phyloP scores from a whole-genome alignment of 768 basidiomycete species.

The Kwoniella shandongensis region DNA sequence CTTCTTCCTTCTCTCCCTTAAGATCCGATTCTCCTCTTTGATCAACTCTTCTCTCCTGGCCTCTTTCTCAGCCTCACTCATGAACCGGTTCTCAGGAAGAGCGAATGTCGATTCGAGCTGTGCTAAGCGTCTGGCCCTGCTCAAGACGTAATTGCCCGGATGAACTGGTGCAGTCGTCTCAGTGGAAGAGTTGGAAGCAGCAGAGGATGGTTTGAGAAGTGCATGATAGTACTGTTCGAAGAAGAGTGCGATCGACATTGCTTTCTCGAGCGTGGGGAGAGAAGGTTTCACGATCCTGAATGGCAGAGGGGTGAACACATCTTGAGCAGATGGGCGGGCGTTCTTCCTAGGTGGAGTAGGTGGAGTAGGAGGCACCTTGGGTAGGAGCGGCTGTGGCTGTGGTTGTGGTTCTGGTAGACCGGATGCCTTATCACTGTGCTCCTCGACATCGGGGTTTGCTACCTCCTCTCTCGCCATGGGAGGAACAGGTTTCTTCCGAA shows the following conservation, averaged over 20 bases:
- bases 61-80: slow-evolving; percentile 70
- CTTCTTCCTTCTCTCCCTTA: slow-evolving; percentile 77
- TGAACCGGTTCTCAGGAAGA: slow-evolving; percentile 52
- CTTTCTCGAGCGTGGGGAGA: slow-evolving; percentile 86
- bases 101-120: slow-evolving; percentile 84
- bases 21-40: slow-evolving; percentile 83
- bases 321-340: slow-evolving; percentile 13
- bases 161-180: slow-evolving; percentile 62
- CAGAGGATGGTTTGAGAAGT: slow-evolving; percentile 57
- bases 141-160: slow-evolving; percentile 75
- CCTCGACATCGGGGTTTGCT: background rate
- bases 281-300: slow-evolving; percentile 69
- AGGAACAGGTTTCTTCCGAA: slow-evolving; percentile 22
- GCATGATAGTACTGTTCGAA: slow-evolving; percentile 59
- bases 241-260: slow-evolving; percentile 86
- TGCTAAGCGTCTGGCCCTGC: slow-evolving; percentile 76
- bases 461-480: slow-evolving; percentile 1
- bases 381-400: background rate
- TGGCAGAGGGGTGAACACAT: slow-evolving; percentile 24
- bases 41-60: slow-evolving; percentile 71
- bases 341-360: slow-evolving; percentile 14
- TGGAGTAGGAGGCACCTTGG: background rate
- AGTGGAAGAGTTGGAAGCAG: slow-evolving; percentile 50
- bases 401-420: background rate
- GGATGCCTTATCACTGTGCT: background rate